A percentile compares a stretch with the other conserved stretches of the same genome.
Evolutionary conservation across 2,329 filamentous ascomycete species (phyloP).

Genomic region (Hortaea werneckii): DNA sequence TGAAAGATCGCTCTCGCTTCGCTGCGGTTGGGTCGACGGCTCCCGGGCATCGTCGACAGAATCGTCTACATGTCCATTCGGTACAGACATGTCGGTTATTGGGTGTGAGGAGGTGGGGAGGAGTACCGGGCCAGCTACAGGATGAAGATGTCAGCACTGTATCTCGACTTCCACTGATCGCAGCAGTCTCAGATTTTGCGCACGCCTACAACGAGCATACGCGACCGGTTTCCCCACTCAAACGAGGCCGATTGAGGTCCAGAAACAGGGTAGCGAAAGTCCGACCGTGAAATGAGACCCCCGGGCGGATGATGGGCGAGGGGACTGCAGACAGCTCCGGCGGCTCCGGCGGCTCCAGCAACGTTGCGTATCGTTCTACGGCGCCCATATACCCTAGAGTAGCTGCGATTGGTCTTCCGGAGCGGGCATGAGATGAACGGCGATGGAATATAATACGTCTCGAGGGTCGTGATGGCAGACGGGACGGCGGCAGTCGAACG

Average conservation of each 20-base stretch:
- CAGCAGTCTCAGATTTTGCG: slow-evolving; percentile 23
- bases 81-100: slow-evolving; percentile 42
- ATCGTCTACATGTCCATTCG: slow-evolving; percentile 57
- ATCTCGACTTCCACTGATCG: slow-evolving; percentile 18
- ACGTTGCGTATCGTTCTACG: slow-evolving; percentile 7
- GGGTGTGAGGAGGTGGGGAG: slow-evolving; percentile 50
- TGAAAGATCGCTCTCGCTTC: slow-evolving; percentile 67
- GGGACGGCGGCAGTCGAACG: not conserved
- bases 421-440: slow-evolving; percentile 5
- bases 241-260: slow-evolving; percentile 17
- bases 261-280: slow-evolving; percentile 24
- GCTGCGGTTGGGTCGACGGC: slow-evolving; percentile 38
- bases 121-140: slow-evolving; percentile 51
- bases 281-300: slow-evolving; percentile 29
- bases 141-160: slow-evolving; percentile 33
- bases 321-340: slow-evolving; percentile 12
- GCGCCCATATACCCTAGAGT: slow-evolving; percentile 3
- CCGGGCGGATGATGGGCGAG: slow-evolving; percentile 15
- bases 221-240: slow-evolving; percentile 34
- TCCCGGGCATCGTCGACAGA: slow-evolving; percentile 37
- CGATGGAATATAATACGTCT: slow-evolving; percentile 20
- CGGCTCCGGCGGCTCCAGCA: slow-evolving; percentile 9
- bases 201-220: slow-evolving; percentile 18
- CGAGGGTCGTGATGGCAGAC: slow-evolving; percentile 17
- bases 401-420: slow-evolving; percentile 12